Evolutionary conservation across 176 grass and related monocot species (phyloP).

Genomic region (Musa itinerans): DNA sequence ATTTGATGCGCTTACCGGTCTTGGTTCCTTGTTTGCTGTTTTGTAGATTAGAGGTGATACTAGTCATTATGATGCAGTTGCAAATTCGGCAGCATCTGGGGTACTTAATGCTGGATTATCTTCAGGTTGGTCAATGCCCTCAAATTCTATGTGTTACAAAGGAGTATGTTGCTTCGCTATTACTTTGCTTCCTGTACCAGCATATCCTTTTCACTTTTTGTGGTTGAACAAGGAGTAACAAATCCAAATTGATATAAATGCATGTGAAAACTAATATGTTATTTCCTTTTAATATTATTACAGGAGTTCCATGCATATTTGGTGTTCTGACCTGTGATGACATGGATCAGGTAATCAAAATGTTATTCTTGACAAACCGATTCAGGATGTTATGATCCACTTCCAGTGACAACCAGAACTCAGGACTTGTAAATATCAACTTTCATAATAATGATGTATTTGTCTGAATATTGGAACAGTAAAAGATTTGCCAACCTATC

Average conservation of each 20-base stretch:
- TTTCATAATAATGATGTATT: not conserved
- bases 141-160: not conserved
- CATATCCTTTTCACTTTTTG: not conserved
- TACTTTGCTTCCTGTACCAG: conserved; percentile 4
- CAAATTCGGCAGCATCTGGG: conserved; percentile 87
- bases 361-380: not conserved
- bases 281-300: conserved; percentile 16
- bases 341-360: conserved; percentile 82
- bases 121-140: conserved; percentile 29
- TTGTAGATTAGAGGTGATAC: conserved; percentile 95
- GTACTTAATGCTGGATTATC: conserved; percentile 78
- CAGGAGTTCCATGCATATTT: conserved; percentile 83
- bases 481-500: not conserved
- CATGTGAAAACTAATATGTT: not conserved
- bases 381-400: not conserved
- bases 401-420: not conserved
- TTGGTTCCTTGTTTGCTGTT: not conserved
- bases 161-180: not conserved
- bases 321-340: conserved; percentile 97
- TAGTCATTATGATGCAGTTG: conserved; percentile 93
- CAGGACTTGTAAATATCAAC: not conserved
- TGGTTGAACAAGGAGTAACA: not conserved
- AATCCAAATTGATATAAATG: not conserved
- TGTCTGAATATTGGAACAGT: no score
- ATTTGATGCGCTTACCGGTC: not conserved